Evolutionary conservation across 345 rosid species (phyloP).

Genomic region (Aurinia saxatilis): DNA sequence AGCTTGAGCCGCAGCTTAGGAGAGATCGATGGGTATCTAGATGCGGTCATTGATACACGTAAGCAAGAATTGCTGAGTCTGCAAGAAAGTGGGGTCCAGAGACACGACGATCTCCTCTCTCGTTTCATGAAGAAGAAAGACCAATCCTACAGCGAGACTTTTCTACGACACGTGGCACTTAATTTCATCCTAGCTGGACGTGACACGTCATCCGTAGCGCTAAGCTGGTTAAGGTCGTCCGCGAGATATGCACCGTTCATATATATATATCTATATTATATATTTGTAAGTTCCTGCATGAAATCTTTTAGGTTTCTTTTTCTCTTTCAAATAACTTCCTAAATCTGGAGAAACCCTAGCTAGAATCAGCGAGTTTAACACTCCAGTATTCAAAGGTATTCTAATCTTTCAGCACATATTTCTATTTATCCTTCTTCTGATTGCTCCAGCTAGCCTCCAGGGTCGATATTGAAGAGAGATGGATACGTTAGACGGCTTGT

Average conservation of each 20-base stretch:
- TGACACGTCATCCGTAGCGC: constrained; percentile 75
- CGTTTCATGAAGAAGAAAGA: constrained; percentile 90
- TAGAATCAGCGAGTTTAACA: no score
- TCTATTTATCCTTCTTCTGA: no score
- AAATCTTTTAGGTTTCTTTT: no score
- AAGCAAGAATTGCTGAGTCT: constrained; percentile 60
- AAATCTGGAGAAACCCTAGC: neutral
- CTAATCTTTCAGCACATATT: no score
- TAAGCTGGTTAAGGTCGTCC: constrained; percentile 84
- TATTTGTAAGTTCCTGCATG: no score
- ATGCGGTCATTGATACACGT: constrained; percentile 55
- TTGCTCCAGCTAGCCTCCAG: no score
- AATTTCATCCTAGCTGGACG: constrained; percentile 93
- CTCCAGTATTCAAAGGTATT: no score
- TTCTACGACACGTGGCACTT: constrained; percentile 76
- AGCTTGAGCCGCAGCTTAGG: constrained; percentile 64
- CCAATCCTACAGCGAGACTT: constrained; percentile 47
- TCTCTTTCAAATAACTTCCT: no score
- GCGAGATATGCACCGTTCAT: constrained; percentile 54
- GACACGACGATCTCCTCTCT: constrained; percentile 80
- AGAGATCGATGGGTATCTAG: constrained; percentile 57
- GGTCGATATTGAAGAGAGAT: no score
- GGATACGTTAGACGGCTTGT: no score
- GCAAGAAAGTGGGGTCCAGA: constrained; percentile 40
- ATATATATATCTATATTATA: no score